Evolutionary conservation across 345 rosid species (phyloP), one percentile per base, ranked within the genome.

Genomic region (Rhodamnia argentea): DNA sequence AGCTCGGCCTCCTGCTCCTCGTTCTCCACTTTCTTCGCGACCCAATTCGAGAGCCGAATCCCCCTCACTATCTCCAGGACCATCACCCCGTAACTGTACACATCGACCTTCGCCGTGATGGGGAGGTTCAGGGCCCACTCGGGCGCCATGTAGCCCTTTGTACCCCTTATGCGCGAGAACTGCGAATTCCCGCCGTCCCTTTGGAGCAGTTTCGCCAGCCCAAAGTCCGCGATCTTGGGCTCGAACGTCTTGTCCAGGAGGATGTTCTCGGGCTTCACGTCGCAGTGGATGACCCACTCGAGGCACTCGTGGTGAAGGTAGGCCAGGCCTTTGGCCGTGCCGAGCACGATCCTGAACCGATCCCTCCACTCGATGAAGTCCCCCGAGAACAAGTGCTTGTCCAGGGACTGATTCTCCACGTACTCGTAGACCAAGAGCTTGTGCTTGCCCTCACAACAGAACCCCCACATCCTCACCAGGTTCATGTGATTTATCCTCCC

Each of bases 181-280:
- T 84, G 82, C 9, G 87, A 78, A 29, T 37, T 84, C 10, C 32
- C 44, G 53, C 58, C 47, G n/a, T 57, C 90, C 82, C 91, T 87
- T 52, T 88, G 86, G 10, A 84, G 85, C 85, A 93, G 89, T 88
- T 91, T 93, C 12, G 93, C 93, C 2, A 93, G 87, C 50, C 93
- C 94, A 15, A 93, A 94, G 50, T 93, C 95, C 7, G 94, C 90
- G 75, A 93, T 89, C 84, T 92, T 93, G 50, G 94, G 92, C 83
- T 92, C 89, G 53, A 89, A 90, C 16, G 90, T 91, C 18, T 64
- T 84, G 51, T 91, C 94, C 29, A 94, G 89, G 64, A 94, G 89
- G 64, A 94, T 91, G 86, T 93, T 94, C 83, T 90, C 91, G 15
- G 96, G 94, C 86, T 94, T 93, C 24, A 93, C 90, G 83, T 94